A percentile compares a stretch with the other conserved stretches of the same genome.
These are phyloP conservation scores for Gelatoporia subvermispora DNA, from an alignment of 768 basidiomycete species.

Conservation along the genomic window DNA sequence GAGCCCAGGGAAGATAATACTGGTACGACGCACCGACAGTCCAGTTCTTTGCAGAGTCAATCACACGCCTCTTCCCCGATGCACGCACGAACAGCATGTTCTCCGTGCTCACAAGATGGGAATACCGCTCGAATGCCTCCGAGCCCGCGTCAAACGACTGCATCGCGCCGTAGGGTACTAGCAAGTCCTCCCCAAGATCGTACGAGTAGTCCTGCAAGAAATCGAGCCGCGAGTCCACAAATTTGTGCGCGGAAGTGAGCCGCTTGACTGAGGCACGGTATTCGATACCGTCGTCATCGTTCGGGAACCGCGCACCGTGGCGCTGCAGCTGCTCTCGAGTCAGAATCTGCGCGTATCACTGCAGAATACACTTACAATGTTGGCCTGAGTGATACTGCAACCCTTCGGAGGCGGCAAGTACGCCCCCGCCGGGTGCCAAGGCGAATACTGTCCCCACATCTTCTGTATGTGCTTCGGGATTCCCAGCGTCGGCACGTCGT, in stretches of 20 bases:
- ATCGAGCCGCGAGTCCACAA: constrained; percentile 40
- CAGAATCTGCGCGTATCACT: too few species aligned
- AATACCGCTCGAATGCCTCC: constrained; percentile 51
- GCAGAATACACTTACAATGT: constrained; percentile 59
- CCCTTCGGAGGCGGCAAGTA: constrained; percentile 42
- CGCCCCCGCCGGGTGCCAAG: constrained; percentile 44
- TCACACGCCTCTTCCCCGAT: constrained; percentile 50
- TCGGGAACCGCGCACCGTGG: constrained; percentile 79
- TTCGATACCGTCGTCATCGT: constrained; percentile 35
- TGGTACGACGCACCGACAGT: constrained; percentile 39
- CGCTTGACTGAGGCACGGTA: constrained; percentile 50
- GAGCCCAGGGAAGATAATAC: not conserved
- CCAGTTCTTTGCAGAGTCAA: constrained; percentile 70
- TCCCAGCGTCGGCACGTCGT: not conserved
- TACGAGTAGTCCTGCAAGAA: constrained; percentile 61
- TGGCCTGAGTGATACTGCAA: constrained; percentile 60
- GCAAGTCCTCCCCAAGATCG: constrained; percentile 48
- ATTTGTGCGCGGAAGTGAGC: constrained; percentile 42
- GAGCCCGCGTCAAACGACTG: constrained; percentile 57
- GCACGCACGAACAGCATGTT: constrained; percentile 52
- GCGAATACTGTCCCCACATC: constrained; percentile 58
- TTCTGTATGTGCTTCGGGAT: constrained; percentile 4
- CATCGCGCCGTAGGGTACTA: constrained; percentile 62
- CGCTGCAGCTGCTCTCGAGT: constrained; percentile 81
- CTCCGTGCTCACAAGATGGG: constrained; percentile 35